These are phyloP conservation scores for Eragrostis curvula DNA, from an alignment of 176 grass and related monocot species.

Conservation along the genomic window DNA sequence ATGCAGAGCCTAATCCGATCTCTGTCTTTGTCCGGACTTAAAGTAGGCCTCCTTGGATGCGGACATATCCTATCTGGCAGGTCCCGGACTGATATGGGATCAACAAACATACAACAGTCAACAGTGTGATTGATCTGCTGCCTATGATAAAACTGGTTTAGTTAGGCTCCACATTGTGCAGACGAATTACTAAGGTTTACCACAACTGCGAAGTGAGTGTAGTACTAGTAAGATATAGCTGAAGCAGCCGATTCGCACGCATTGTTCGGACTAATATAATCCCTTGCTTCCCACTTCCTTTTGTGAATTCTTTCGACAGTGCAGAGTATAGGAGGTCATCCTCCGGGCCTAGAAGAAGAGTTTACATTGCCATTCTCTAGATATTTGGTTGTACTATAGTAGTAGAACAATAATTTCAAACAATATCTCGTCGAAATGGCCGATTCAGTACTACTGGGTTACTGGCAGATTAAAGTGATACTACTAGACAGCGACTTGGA, in stretches of 20 bases:
- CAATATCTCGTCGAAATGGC: neutral
- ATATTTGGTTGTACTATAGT: neutral
- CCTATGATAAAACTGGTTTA: too few species aligned
- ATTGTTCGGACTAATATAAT: neutral
- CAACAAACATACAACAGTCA: neutral
- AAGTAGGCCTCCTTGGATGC: slow-evolving; percentile 43
- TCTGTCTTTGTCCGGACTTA: slow-evolving; percentile 49
- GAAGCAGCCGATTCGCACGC: neutral
- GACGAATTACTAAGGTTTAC: too few species aligned
- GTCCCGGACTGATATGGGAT: slow-evolving; percentile 26
- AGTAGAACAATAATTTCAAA: neutral
- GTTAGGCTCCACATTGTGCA: neutral
- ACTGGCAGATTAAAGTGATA: neutral
- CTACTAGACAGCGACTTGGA: neutral
- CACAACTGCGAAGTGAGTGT: too few species aligned
- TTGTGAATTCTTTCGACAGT: too few species aligned
- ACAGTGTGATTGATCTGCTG: neutral
- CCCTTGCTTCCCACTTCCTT: too few species aligned
- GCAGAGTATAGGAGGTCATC: too few species aligned
- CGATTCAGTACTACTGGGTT: neutral
- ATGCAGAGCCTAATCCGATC: slow-evolving; percentile 49
- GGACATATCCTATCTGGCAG: slow-evolving; percentile 40
- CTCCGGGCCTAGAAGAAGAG: too few species aligned
- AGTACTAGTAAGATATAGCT: too few species aligned
- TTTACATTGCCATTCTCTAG: neutral